Evolutionary conservation across 768 basidiomycete species (phyloP).

Genomic region (Phanerochaete sordida): DNA sequence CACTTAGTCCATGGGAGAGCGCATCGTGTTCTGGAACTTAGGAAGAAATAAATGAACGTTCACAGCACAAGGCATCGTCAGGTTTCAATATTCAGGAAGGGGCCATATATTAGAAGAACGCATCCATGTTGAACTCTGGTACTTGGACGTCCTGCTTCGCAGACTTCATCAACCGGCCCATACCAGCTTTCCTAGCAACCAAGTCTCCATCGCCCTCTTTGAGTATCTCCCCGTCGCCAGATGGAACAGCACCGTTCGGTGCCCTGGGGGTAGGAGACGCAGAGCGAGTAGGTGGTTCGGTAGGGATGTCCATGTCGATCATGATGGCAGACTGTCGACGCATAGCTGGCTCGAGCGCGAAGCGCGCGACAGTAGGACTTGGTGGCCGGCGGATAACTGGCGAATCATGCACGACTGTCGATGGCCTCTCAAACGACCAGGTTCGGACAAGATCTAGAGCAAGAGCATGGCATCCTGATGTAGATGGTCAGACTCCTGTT

Average conservation of each 20-base stretch:
- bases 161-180: conserved; percentile 87
- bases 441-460: conserved; percentile 85
- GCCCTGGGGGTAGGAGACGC: conserved; percentile 42
- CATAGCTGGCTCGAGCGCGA: conserved; percentile 47
- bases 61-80: background rate
- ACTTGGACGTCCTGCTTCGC: conserved; percentile 84
- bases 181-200: conserved; percentile 61
- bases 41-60: background rate
- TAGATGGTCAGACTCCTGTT: background rate
- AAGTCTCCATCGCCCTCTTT: conserved; percentile 54
- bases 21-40: background rate
- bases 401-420: conserved; percentile 32
- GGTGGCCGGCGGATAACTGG: conserved; percentile 29
- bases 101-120: conserved; percentile 49
- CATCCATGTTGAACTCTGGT: conserved; percentile 85
- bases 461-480: conserved; percentile 84
- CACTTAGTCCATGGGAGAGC: background rate
- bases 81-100: background rate
- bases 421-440: conserved; percentile 89
- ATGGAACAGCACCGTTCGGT: conserved; percentile 3
- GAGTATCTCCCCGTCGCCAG: conserved; percentile 29
- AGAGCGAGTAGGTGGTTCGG: conserved; percentile 53
- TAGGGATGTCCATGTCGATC: conserved; percentile 84
- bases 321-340: conserved; percentile 71
- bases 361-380: conserved; percentile 44